phyloP scores from a whole-genome alignment of 257 asterid species.

The Cynanchum wilfordii region DNA sequence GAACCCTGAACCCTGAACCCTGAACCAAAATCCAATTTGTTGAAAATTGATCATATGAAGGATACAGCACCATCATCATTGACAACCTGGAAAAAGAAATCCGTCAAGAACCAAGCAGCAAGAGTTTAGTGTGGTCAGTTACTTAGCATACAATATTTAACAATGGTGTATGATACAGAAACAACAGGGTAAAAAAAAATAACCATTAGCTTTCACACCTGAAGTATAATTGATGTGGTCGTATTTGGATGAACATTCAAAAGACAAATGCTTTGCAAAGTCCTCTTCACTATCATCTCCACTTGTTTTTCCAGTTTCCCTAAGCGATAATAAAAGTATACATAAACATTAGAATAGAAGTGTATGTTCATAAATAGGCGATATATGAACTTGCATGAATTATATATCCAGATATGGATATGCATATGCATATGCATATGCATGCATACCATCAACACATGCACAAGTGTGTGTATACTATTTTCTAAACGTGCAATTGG shows the following conservation, averaged over 20 bases:
- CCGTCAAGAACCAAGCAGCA: background rate
- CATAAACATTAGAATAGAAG: conserved; percentile 1
- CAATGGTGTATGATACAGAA: background rate
- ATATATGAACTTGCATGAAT: background rate
- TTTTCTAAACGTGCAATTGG: background rate
- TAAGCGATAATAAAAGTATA: conserved; percentile 22
- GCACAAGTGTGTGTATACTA: background rate
- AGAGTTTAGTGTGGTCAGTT: background rate
- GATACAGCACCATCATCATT: conserved; percentile 99
- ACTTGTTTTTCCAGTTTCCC: conserved; percentile 82
- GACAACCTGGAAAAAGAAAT: conserved; percentile 58
- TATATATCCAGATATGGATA: background rate
- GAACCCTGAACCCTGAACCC: background rate
- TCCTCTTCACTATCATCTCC: conserved; percentile 91
- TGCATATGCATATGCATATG: background rate
- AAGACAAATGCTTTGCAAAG: conserved; percentile 72
- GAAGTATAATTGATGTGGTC: conserved; percentile 74
- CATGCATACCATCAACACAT: background rate
- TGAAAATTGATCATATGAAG: conserved; percentile 27
- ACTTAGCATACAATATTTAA: background rate
- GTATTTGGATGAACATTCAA: conserved; percentile 86
- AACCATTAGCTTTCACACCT: conserved; percentile 36
- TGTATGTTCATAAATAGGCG: background rate
- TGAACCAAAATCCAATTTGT: background rate
- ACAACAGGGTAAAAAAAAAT: background rate